A percentile compares a stretch with the other conserved stretches of the same genome.
phyloP scores from a whole-genome alignment of 129 eudicot species.

The Helianthus annuus region HanXRQr2.0-SUNRISE NC_035433.2:140807845-140808344 shows the following conservation, averaged over 20 bases:
- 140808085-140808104: background rate
- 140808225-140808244: background rate
- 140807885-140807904: constrained; percentile 7
- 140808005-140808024: background rate
- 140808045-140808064: background rate
- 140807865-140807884: background rate
- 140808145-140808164: background rate
- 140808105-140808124: background rate
- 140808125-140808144: background rate
- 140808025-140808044: background rate
- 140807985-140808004: background rate
- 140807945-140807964: background rate
- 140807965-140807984: background rate
- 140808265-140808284: background rate
- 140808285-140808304: background rate
- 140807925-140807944: background rate
- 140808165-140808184: background rate
- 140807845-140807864: constrained; percentile 19
- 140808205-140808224: background rate
- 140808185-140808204: too few relatives aligned
- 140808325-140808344: constrained; percentile 4
- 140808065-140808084: background rate
- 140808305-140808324: background rate
- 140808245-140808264: background rate
- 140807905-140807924: constrained; percentile 1